Evolutionary conservation across 768 basidiomycete species (phyloP).

Genomic region (Albatrellus ellisii): DNA sequence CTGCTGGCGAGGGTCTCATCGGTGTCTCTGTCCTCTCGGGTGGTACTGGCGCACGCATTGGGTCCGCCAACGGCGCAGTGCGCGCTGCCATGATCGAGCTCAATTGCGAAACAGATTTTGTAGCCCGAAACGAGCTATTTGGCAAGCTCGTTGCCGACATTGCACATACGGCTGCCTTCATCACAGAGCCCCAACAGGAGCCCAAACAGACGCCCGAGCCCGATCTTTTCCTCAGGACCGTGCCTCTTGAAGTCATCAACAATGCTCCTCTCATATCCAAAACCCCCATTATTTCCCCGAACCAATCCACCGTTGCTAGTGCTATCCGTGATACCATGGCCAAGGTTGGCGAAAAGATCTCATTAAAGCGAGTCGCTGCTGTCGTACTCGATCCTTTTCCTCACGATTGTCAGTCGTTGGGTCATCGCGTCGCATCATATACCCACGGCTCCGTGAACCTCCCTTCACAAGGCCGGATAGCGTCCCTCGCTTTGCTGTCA

Average conservation of each 20-base stretch:
- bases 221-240: conserved; percentile 29
- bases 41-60: conserved; percentile 31
- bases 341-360: conserved; percentile 72
- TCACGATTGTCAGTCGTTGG: conserved; percentile 1
- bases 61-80: conserved; percentile 30
- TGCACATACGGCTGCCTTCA: conserved; percentile 71
- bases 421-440: conserved; percentile 10
- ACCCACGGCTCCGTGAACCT: conserved; percentile 7
- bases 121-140: conserved; percentile 78
- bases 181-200: conserved; percentile 35
- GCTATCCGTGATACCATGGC: conserved; percentile 60
- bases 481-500: conserved; percentile 9
- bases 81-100: conserved; percentile 84
- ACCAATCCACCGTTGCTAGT: conserved; percentile 36
- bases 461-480: conserved; percentile 9
- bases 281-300: conserved; percentile 11
- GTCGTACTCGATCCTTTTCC: conserved; percentile 17
- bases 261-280: conserved; percentile 58
- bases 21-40: conserved; percentile 62
- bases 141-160: conserved; percentile 63
- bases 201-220: too few relatives aligned
- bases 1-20: conserved; percentile 68
- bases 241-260: conserved; percentile 36
- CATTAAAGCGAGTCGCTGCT: conserved; percentile 41
- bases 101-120: conserved; percentile 96